A percentile compares a stretch with the other conserved stretches of the same genome.
Conservation (phyloP, 1,139 yeast species). For the Blastobotrys persicus region DNA sequence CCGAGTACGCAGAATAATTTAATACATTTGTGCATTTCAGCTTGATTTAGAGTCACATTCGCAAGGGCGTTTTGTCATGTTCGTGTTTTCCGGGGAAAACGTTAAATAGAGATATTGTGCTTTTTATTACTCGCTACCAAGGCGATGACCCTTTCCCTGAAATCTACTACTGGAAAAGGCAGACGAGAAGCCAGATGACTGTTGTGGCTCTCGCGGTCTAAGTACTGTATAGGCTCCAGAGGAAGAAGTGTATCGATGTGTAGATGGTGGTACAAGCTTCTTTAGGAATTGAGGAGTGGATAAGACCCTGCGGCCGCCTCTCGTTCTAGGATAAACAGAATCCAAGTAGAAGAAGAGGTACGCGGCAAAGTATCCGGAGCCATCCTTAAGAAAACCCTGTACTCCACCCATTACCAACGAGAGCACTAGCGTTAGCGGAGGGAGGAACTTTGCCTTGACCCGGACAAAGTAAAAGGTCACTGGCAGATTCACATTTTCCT, state of each 20-base stretch:
- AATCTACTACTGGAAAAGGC: conserved; percentile 19
- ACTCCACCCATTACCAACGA: conserved; percentile 34
- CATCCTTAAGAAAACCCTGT: conserved; percentile 26
- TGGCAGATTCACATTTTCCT: conserved; percentile 34
- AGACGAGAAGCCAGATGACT: conserved; percentile 14
- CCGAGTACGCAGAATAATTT: conserved; percentile 47
- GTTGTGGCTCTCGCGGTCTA: background rate
- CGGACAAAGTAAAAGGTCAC: conserved; percentile 34
- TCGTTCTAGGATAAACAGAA: conserved; percentile 24
- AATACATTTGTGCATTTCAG: background rate
- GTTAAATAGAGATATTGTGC: background rate
- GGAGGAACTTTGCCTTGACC: conserved; percentile 36
- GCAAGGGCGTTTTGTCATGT: background rate
- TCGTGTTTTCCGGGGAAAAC: too few relatives aligned
- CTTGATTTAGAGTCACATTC: background rate
- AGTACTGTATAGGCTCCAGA: background rate
- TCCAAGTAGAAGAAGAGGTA: conserved; percentile 37
- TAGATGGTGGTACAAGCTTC: background rate
- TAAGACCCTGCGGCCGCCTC: conserved; percentile 27
- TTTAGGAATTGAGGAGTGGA: conserved; percentile 28
- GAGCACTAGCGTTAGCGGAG: conserved; percentile 33
- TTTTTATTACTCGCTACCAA: conserved; percentile 2
- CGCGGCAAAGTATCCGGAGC: conserved; percentile 38
- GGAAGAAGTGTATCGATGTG: background rate
- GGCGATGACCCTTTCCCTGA: conserved; percentile 24